Evolutionary conservation across 2,329 filamentous ascomycete genomes (phyloP).

Genomic region (Monilinia aucupariae): DNA sequence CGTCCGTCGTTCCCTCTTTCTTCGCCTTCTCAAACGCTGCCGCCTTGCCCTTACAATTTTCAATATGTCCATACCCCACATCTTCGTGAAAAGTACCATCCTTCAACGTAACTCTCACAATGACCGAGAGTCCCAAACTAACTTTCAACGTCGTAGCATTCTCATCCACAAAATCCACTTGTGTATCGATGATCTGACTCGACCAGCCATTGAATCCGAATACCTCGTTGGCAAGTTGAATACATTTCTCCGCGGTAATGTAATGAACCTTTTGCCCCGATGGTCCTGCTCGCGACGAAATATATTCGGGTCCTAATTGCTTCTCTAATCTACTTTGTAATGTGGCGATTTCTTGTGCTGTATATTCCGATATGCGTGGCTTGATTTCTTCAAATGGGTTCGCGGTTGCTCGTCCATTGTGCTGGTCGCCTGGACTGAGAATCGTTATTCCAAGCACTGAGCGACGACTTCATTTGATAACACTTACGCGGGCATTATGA

Average conservation of each 20-base stretch:
- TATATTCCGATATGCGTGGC: constrained; percentile 71
- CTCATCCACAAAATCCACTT: constrained; percentile 94
- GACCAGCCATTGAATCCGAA: constrained; percentile 99
- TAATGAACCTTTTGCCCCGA: constrained; percentile 87
- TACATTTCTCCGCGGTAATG: constrained; percentile 92
- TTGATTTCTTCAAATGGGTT: constrained; percentile 79
- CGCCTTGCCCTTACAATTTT: constrained; percentile 93
- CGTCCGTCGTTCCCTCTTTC: constrained; percentile 96
- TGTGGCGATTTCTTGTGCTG: constrained; percentile 83
- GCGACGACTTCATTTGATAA: background rate
- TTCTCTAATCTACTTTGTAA: constrained; percentile 83
- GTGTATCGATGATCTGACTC: constrained; percentile 87
- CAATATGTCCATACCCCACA: constrained; percentile 92
- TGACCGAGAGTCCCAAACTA: constrained; percentile 80
- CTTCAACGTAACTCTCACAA: constrained; percentile 80
- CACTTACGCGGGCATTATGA: constrained; percentile 44
- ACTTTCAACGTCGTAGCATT: constrained; percentile 71
- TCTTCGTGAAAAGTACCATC: constrained; percentile 98
- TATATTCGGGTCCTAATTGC: constrained; percentile 92
- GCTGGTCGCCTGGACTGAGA: constrained; percentile 63
- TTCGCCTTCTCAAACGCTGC: constrained; percentile 97
- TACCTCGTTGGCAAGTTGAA: constrained; percentile 88
- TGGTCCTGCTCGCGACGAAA: constrained; percentile 78
- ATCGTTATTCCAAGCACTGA: constrained; percentile 17
- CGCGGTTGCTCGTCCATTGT: constrained; percentile 45